Evolutionary conservation across 176 grass and related monocot species (phyloP).

Genomic region (barley (Hordeum vulgare)): MorexV3_pseudomolecules_assembly NC_058524.1:227247436-227247935

Average conservation of each 20-base stretch:
- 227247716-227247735: not conserved
- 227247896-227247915: too few relatives aligned
- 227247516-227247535: conserved; percentile 29
- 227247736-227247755: not conserved
- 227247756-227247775: not conserved
- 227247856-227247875: too few relatives aligned
- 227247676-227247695: not conserved
- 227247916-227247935: too few relatives aligned
- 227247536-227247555: conserved; percentile 12
- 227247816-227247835: too few relatives aligned
- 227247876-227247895: too few relatives aligned
- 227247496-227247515: conserved; percentile 17
- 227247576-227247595: conserved; percentile 27
- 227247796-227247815: too few relatives aligned
- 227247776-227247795: too few relatives aligned
- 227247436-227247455: conserved; percentile 36
- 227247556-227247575: conserved; percentile 33
- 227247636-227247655: conserved; percentile 1
- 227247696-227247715: conserved; percentile 33
- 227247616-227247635: not conserved
- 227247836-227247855: too few relatives aligned
- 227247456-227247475: conserved; percentile 17
- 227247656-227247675: not conserved
- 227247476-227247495: not conserved
- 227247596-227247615: not conserved